Conservation (phyloP, 352 stramenopile genomes). For the Thalassiosira hispida region DNA sequence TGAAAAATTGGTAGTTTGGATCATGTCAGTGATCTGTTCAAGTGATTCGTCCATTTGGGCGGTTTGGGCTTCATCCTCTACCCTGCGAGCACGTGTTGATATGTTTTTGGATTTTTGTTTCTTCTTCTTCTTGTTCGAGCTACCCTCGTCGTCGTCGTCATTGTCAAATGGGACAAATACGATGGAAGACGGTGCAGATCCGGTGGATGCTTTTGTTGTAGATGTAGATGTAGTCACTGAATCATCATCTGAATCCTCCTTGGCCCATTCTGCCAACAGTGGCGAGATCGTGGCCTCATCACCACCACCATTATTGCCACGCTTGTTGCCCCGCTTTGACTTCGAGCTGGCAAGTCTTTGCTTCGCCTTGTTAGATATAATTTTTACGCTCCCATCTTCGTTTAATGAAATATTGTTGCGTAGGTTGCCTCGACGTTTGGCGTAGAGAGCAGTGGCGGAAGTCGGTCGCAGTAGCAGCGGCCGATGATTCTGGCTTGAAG, state of each 20-base stretch:
- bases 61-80: constrained; percentile 1
- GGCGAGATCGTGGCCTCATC: constrained; percentile 36
- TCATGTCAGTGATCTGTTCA: constrained; percentile 27
- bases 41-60: constrained; percentile 30
- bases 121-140: not conserved
- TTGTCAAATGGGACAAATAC: constrained; percentile 10
- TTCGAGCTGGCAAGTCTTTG: constrained; percentile 27
- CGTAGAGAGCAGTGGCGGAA: not conserved
- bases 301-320: not conserved
- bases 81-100: too few relatives aligned
- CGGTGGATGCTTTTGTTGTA: not conserved
- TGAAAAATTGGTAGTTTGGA: constrained; percentile 42
- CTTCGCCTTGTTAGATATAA: constrained; percentile 52
- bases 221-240: not conserved
- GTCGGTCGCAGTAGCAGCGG: not conserved
- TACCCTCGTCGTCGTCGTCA: constrained; percentile 3
- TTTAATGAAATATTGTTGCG: constrained; percentile 41
- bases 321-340: not conserved
- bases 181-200: not conserved
- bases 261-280: constrained; percentile 46
- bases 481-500: not conserved
- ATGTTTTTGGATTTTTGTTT: constrained; percentile 1
- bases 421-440: constrained; percentile 39
- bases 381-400: constrained; percentile 33
- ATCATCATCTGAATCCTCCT: not conserved